Percentiles rank a stretch among this genome's conserved stretches.
These are phyloP conservation scores for Porpolomopsis calyptriformis DNA, from an alignment of 768 basidiomycete genomes.

Conservation along the genomic window DNA sequence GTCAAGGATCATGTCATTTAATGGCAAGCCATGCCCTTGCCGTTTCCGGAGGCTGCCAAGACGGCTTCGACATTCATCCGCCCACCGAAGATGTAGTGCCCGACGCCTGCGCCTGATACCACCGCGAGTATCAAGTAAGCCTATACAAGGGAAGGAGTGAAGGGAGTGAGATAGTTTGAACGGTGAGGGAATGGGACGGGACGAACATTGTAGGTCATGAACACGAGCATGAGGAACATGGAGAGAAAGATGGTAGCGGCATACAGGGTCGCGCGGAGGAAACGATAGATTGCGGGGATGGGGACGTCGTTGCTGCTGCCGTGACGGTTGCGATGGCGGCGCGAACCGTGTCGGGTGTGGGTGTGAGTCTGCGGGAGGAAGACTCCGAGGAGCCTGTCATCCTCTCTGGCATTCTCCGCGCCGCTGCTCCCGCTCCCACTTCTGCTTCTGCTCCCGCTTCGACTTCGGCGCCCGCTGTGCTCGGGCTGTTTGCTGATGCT, in stretches of 20 bases:
- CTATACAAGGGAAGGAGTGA: slow-evolving; percentile 27
- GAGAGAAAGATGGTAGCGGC: slow-evolving; percentile 69
- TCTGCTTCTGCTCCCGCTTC: no score
- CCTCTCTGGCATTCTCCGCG: no score
- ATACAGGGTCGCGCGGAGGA: slow-evolving; percentile 59
- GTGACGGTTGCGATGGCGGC: neutral
- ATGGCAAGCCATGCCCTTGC: slow-evolving; percentile 75
- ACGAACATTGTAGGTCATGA: slow-evolving; percentile 93
- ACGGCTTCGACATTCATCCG: slow-evolving; percentile 54
- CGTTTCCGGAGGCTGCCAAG: slow-evolving; percentile 32
- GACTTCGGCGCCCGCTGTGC: slow-evolving; percentile 20
- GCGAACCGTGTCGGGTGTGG: neutral
- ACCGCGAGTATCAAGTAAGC: slow-evolving; percentile 80
- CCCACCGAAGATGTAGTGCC: slow-evolving; percentile 68
- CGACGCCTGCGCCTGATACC: slow-evolving; percentile 70
- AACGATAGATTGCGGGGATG: slow-evolving; percentile 36
- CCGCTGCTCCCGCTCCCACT: no score
- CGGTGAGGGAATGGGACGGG: neutral
- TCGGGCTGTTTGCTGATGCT: slow-evolving; percentile 36
- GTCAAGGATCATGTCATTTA: no score
- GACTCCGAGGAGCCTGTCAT: slow-evolving; percentile 32
- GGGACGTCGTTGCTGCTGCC: slow-evolving; percentile 23
- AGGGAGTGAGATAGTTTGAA: slow-evolving; percentile 1
- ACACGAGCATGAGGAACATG: slow-evolving; percentile 89
- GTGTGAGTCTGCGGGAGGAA: slow-evolving; percentile 29